Base-by-base conservation (phyloP, 2,329 filamentous ascomycete genomes). In the Alternaria burnsii region DNA sequence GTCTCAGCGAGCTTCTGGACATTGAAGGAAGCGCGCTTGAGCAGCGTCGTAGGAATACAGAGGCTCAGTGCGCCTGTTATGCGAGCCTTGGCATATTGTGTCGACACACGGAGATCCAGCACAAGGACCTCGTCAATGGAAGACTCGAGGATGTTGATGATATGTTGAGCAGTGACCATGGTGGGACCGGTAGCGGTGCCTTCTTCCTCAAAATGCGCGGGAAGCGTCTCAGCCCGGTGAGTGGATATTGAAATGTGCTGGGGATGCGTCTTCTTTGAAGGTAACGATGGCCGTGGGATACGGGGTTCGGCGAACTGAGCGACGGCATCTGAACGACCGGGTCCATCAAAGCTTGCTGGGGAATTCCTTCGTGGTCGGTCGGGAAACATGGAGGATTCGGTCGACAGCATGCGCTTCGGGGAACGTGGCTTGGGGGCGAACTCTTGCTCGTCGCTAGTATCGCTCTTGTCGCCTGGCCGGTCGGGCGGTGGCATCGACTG, bases 1-100 rank as follows among this genome's bases (percentile, higher is more conserved):
- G 93, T 97, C 62, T 94, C 91, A 67, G 92, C 88, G 32, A 99
- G 83, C 75, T 96, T 97, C 63, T 93, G 85, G 12, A 97, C 86
- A 69, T 94, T 94, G 79, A 96, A 98, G 0, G 93, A 96, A 0
- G 92, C 89, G 51, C 95, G 86, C 79, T 98, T 98, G 18, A 99
- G 81, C 14, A 99, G 82, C 0, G 94, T 98, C 0, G 95, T 98
- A 0, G 95, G 95, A 62, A 98, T 97, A 74, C 95, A 98, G 5
- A 99, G 83, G 74, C 96, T 98, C 32, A 99, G 81, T 0, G 94
- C 92, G n/a, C 90, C 89, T 51, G 84, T 82, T 55, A 98, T 91
- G 30, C 91, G 88, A 22, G 91, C 89, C 46, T 87, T 84, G 1
- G 89, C 86, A 73, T 91, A 97, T 67, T 94, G 92, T 20, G 93